Evolutionary conservation across 495 filamentous ascomycete species (phyloP).

Genomic region (Penicillium malachiteum): DNA sequence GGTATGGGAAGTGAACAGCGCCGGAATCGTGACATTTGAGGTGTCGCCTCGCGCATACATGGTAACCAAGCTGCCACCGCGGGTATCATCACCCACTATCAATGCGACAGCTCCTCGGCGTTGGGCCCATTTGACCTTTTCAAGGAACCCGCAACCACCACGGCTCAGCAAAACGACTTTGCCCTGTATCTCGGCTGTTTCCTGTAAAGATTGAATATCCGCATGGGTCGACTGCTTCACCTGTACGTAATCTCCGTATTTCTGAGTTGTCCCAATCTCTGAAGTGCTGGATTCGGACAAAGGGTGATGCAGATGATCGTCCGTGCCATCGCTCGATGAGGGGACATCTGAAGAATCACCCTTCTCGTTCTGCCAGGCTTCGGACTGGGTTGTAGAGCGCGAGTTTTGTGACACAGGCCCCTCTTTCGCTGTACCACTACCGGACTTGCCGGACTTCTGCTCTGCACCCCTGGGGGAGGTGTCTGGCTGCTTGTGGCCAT

Average conservation of each 20-base stretch:
- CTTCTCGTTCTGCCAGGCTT: constrained; percentile 21
- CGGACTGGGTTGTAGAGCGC: constrained; percentile 28
- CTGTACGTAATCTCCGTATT: constrained; percentile 41
- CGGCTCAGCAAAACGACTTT: constrained; percentile 88
- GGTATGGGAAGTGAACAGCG: constrained; percentile 91
- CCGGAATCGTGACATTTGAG: constrained; percentile 89
- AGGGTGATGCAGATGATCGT: constrained; percentile 81
- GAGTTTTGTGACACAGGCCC: constrained; percentile 16
- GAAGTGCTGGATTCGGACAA: constrained; percentile 49
- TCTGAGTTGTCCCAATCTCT: constrained; percentile 31
- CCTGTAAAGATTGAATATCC: constrained; percentile 93
- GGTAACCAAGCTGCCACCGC: constrained; percentile 80
- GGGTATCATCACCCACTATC: constrained; percentile 91
- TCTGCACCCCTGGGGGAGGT: constrained; percentile 25
- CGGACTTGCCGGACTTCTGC: constrained; percentile 29
- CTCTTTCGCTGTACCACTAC: constrained; percentile 26
- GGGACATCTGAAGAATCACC: constrained; percentile 21
- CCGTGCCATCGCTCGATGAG: constrained; percentile 74
- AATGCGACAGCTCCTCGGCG: constrained; percentile 82
- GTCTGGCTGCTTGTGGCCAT: constrained; percentile 32
- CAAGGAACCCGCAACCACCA: constrained; percentile 93
- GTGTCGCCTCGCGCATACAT: constrained; percentile 97
- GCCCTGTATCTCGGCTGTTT: constrained; percentile 89
- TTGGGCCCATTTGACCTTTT: constrained; percentile 97
- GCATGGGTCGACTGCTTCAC: constrained; percentile 62